A percentile compares a stretch with the other conserved stretches of the same genome.
These are phyloP conservation scores for Selenicereus undatus DNA, from an alignment of 148 eudicot species.

Conservation along the genomic window DNA sequence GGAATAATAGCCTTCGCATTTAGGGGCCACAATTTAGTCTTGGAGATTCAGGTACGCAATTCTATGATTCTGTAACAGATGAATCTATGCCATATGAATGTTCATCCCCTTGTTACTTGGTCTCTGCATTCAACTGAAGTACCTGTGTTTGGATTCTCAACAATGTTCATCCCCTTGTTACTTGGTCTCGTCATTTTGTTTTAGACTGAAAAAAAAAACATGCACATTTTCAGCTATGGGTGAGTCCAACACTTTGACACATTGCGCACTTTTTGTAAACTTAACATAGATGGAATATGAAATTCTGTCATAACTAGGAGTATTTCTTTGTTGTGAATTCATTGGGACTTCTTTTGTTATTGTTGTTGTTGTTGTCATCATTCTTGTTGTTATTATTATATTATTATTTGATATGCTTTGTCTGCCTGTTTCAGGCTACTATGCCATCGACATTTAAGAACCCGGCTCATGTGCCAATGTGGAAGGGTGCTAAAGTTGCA, in stretches of 20 bases:
- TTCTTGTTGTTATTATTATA: too few species aligned
- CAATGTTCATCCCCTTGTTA: too few species aligned
- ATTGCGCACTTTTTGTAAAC: background rate
- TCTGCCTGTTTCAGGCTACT: conserved; percentile 55
- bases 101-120: too few species aligned
- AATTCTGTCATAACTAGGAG: too few species aligned
- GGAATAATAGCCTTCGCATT: conserved; percentile 97
- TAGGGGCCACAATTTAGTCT: conserved; percentile 83
- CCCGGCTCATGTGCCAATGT: conserved; percentile 99
- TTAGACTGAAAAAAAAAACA: background rate
- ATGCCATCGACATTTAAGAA: conserved; percentile 99
- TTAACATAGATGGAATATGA: background rate
- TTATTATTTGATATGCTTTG: conserved; percentile 6
- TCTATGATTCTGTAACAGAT: background rate
- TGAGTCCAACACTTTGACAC: background rate
- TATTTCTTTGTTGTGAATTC: too few species aligned
- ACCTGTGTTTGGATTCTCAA: too few species aligned
- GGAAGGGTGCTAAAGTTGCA: conserved; percentile 98
- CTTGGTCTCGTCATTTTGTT: too few species aligned
- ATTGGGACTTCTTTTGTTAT: too few species aligned
- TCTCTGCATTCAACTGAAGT: too few species aligned
- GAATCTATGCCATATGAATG: too few species aligned
- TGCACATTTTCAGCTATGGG: background rate
- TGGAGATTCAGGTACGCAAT: conserved; percentile 84
- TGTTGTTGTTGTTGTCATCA: too few species aligned